phyloP scores from a whole-genome alignment of 306 rosid genomes.

The Astragalus glycyphyllos region DNA sequence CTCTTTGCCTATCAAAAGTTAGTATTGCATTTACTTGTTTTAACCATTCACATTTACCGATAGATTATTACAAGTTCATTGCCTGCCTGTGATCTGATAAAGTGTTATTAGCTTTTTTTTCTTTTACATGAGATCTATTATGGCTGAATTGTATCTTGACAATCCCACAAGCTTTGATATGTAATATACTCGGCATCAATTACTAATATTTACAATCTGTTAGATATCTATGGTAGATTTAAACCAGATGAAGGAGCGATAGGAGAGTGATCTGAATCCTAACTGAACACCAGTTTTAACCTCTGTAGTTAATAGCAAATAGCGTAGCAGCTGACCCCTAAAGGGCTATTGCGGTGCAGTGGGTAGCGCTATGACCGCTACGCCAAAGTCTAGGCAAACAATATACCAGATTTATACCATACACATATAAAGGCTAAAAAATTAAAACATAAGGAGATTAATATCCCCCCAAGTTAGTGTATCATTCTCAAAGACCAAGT shows the following conservation, averaged over 20 bases:
- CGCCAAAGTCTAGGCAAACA: no score
- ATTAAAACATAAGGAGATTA: no score
- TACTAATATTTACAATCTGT: background rate
- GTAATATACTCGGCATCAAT: background rate
- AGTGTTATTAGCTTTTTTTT: background rate
- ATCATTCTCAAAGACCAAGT: no score
- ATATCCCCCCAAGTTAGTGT: no score
- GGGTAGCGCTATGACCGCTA: no score
- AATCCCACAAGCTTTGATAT: background rate
- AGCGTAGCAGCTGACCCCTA: no score
- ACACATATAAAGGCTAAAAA: no score
- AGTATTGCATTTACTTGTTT: constrained; percentile 46
- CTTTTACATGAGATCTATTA: background rate
- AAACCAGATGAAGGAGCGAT: background rate
- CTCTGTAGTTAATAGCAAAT: no score
- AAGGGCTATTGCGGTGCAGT: no score
- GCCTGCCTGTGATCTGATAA: background rate
- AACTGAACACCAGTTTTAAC: background rate
- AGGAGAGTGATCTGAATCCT: constrained; percentile 15
- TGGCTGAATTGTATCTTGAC: background rate
- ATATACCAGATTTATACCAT: no score
- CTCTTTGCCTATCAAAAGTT: constrained; percentile 58
- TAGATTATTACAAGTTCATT: constrained; percentile 14
- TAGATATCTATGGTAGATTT: constrained; percentile 8
- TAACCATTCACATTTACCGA: constrained; percentile 9